A percentile compares a stretch with the other conserved stretches of the same genome.
phyloP scores from a whole-genome alignment of 73 alveolate species.

The Symbiodinium pilosum region DNA sequence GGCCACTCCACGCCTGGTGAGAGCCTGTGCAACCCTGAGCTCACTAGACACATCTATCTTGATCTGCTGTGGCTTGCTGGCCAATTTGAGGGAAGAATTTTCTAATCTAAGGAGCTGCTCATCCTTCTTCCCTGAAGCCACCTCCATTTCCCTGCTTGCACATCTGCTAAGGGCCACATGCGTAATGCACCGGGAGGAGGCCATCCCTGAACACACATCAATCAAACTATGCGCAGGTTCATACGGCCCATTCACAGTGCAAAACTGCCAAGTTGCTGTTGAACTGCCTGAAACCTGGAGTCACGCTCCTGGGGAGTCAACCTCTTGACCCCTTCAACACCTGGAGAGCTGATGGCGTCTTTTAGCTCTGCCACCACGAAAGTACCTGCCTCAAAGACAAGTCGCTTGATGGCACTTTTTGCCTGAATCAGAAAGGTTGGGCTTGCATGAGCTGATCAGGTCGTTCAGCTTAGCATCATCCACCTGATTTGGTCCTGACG shows the following conservation, averaged over 20 bases:
- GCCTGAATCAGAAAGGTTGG: not conserved
- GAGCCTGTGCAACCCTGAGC: not conserved
- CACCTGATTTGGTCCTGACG: not conserved
- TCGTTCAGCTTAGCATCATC: not conserved
- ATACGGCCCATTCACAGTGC: not conserved
- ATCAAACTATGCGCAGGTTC: not conserved
- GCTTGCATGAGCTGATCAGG: not conserved
- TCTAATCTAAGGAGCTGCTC: not conserved
- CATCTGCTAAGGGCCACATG: not conserved
- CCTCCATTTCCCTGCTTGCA: not conserved
- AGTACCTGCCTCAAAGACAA: not conserved
- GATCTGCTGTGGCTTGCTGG: not conserved
- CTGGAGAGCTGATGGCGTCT: not conserved
- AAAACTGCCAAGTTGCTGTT: not conserved
- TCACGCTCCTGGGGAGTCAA: not conserved
- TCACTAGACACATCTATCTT: not conserved
- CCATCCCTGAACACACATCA: not conserved
- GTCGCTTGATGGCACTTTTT: not conserved
- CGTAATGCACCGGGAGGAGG: not conserved
- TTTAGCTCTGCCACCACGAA: not conserved
- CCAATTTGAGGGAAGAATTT: not conserved
- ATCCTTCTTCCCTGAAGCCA: not conserved
- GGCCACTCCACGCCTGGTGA: not conserved
- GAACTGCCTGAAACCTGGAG: not conserved
- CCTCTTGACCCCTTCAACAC: not conserved